Base-by-base conservation (phyloP, 805 yeast genomes). In the Danielia oregonensis region DNA sequence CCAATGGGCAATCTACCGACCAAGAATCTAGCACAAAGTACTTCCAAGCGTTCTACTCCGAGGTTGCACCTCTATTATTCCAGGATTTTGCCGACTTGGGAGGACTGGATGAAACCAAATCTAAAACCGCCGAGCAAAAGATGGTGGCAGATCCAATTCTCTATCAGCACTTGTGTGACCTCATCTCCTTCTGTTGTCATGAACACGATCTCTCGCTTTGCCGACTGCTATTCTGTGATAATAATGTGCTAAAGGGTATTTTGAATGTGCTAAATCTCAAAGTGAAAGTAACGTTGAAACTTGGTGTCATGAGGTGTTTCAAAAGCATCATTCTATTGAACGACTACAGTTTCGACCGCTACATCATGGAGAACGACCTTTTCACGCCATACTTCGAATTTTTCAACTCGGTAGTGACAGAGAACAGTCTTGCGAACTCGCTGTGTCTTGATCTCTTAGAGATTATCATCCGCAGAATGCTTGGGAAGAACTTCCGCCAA, bases 401-500 rank as follows among this genome's bases (percentile, higher is more conserved):
- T 31, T 65, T 84, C 41, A 58, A 63, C 15, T 70, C 63, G 10
- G 72, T 76, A 7, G 63, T 70, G 5, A 58, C 65, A 19, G 58
- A 60, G 24, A 78, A 84, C 52, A 83, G 80, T 51, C 59, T 88
- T 39, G 71, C 83, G 3, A 83, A 78, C 49, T 87, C 96, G 0
- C 74, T 89, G 5, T 74, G 91, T 43, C 64, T 87, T 29, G 88
- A 84, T 52, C 64, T 89, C 15, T 61, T 80, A 22, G 82, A 76
- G 46, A 64, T 70, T 14, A 51, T 60, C 24, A 42, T 49, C 21
- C 51, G 46, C 37, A 57, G 52, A 31, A 55, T 57, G 38, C 38
- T 39, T 11, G 32, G 47, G 15, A 47, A 51, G 12, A 61, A 60
- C 35, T 63, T 43, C 43, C 54, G 52, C 27, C 28, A 43, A 9